Percentiles rank a stretch among this genome's conserved stretches.
These are phyloP conservation scores for Sporothrix inflata DNA, from an alignment of 2,329 filamentous ascomycete species.

Conservation along the genomic window DNA sequence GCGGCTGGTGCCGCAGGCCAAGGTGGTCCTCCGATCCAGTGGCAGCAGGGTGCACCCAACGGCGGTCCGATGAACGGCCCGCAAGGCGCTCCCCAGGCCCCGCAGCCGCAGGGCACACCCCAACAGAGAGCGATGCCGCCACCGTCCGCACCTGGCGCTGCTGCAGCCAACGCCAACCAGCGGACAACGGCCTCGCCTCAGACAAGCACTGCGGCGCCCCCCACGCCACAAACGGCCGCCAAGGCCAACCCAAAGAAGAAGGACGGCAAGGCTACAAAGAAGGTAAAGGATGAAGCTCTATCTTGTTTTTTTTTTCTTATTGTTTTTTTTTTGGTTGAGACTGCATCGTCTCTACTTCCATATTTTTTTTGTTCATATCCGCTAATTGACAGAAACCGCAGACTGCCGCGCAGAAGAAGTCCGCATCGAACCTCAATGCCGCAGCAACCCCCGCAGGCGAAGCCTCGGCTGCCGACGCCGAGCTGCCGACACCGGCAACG, in stretches of 20 bases:
- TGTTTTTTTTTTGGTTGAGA: background rate
- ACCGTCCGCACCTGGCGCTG: slow-evolving; percentile 59
- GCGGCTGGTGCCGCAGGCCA: slow-evolving; percentile 34
- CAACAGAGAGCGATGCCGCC: slow-evolving; percentile 73
- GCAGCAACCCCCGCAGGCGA: slow-evolving; percentile 63
- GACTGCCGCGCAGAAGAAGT: slow-evolving; percentile 66
- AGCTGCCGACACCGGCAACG: slow-evolving; percentile 64
- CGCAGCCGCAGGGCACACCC: slow-evolving; percentile 69
- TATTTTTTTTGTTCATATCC: background rate
- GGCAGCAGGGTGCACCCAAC: slow-evolving; percentile 50
- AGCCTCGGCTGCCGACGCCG: slow-evolving; percentile 54
- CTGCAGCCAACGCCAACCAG: slow-evolving; percentile 50
- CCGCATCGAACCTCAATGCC: slow-evolving; percentile 55
- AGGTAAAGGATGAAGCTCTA: slow-evolving; percentile 56
- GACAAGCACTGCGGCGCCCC: slow-evolving; percentile 67
- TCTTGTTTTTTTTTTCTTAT: background rate
- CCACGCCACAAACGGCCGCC: slow-evolving; percentile 73
- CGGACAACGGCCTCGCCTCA: slow-evolving; percentile 65
- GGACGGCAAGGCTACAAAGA: slow-evolving; percentile 65
- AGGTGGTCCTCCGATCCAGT: slow-evolving; percentile 52
- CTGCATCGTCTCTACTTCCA: background rate
- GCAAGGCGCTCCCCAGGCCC: slow-evolving; percentile 49
- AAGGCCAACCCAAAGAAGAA: slow-evolving; percentile 82
- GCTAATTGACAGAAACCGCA: slow-evolving; percentile 39
- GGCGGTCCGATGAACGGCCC: slow-evolving; percentile 47